phyloP scores from a whole-genome alignment of 1,139 yeast species.

The Komagataea norvegica region DNA sequence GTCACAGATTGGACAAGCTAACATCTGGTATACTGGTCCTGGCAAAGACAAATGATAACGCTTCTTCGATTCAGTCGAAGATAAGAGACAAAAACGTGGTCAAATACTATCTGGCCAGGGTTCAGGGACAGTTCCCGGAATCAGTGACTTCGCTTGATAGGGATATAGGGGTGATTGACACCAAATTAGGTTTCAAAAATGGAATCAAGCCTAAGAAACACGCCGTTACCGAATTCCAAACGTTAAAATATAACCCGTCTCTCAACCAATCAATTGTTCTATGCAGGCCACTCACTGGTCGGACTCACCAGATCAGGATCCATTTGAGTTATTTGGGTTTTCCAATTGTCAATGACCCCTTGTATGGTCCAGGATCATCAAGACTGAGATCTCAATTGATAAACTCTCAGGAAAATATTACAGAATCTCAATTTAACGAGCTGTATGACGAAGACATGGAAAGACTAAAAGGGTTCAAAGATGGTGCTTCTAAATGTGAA shows the following conservation, averaged over 20 bases:
- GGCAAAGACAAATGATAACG: slow-evolving; percentile 45
- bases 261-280: slow-evolving; percentile 51
- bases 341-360: slow-evolving; percentile 67
- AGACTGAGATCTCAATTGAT: slow-evolving; percentile 5
- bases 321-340: slow-evolving; percentile 61
- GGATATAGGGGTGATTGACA: slow-evolving; percentile 69
- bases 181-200: slow-evolving; percentile 39
- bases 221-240: slow-evolving; percentile 40
- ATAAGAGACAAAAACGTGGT: slow-evolving; percentile 43
- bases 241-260: slow-evolving; percentile 29
- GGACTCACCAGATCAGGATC: slow-evolving; percentile 75
- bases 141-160: slow-evolving; percentile 46
- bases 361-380: slow-evolving; percentile 34
- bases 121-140: slow-evolving; percentile 52
- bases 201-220: slow-evolving; percentile 26
- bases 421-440: slow-evolving; percentile 55
- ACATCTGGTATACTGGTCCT: slow-evolving; percentile 71
- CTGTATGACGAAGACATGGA: slow-evolving; percentile 39
- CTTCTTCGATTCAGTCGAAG: slow-evolving; percentile 39
- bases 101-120: slow-evolving; percentile 55
- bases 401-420: slow-evolving; percentile 49
- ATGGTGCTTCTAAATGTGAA: slow-evolving; percentile 36
- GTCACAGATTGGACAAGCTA: slow-evolving; percentile 67
- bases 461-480: slow-evolving; percentile 17
- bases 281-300: slow-evolving; percentile 68